phyloP scores from a whole-genome alignment of 139 green algal species.

The Chlamydomonas sp. region DNA sequence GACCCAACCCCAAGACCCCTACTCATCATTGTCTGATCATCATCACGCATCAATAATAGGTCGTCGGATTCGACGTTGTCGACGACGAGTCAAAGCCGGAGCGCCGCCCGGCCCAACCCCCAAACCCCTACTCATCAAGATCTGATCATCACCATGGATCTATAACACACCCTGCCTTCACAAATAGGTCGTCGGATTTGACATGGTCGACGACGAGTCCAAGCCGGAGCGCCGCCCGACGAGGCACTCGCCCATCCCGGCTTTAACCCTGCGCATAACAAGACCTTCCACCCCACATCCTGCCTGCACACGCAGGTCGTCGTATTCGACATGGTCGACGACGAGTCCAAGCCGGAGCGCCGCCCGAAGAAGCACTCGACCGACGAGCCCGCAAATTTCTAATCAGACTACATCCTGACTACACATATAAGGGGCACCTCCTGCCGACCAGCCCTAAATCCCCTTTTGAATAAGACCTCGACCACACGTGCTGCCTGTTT shows the following conservation, averaged over 20 bases:
- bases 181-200: conserved; percentile 88
- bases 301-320: conserved; percentile 80
- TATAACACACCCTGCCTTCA: too few relatives aligned
- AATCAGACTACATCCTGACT: too few relatives aligned
- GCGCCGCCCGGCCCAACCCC: conserved; percentile 87
- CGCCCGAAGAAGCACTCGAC: conserved; percentile 91
- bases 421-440: too few relatives aligned
- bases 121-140: too few relatives aligned
- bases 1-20: too few relatives aligned
- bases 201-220: conserved; percentile 99
- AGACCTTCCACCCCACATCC: too few relatives aligned
- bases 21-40: too few relatives aligned
- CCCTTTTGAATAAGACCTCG: too few relatives aligned
- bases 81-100: conserved; percentile 98
- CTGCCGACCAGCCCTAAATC: too few relatives aligned
- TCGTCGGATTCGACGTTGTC: conserved; percentile 97
- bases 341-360: conserved; percentile 95
- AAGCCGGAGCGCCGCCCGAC: conserved; percentile 91
- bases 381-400: too few relatives aligned
- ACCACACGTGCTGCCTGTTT: background rate
- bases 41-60: conserved; percentile 35
- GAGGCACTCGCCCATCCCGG: conserved; percentile 84
- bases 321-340: conserved; percentile 98
- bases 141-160: too few relatives aligned
- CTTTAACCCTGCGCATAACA: too few relatives aligned